A percentile compares a stretch with the other conserved stretches of the same genome.
These are phyloP conservation scores for Spirogloea muscicola DNA, from an alignment of 139 green algal species.

Conservation along the genomic window DNA sequence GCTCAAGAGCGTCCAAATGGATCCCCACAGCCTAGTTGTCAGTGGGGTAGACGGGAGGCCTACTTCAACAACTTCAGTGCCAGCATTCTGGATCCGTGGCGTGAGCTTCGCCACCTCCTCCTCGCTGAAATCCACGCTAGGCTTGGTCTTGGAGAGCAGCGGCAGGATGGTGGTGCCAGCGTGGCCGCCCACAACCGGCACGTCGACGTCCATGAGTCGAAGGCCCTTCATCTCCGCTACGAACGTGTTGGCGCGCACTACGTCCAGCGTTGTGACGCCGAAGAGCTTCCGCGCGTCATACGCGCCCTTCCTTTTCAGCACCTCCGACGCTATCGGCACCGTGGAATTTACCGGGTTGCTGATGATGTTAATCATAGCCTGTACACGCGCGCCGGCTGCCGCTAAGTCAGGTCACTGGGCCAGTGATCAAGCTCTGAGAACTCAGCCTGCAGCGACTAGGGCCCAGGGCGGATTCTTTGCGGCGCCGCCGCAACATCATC, in stretches of 20 bases:
- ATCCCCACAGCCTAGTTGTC: not conserved
- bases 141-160: slow-evolving; percentile 83
- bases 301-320: slow-evolving; percentile 77
- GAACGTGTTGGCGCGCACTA: slow-evolving; percentile 77
- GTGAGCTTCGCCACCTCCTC: slow-evolving; percentile 80
- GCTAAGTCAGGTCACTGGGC: too few species aligned
- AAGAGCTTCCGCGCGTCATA: slow-evolving; percentile 62
- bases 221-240: slow-evolving; percentile 34
- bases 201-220: slow-evolving; percentile 51
- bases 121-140: slow-evolving; percentile 61
- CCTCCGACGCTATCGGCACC: slow-evolving; percentile 91
- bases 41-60: not conserved
- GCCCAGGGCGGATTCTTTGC: too few species aligned
- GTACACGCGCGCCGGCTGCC: too few species aligned
- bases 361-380: slow-evolving; percentile 78
- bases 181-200: slow-evolving; percentile 95
- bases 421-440: too few species aligned
- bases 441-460: too few species aligned
- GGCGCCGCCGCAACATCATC: too few species aligned
- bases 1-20: not conserved
- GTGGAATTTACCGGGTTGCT: slow-evolving; percentile 98
- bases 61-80: slow-evolving; percentile 92
- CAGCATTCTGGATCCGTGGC: slow-evolving; percentile 90
- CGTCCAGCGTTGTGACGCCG: slow-evolving; percentile 76
- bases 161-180: slow-evolving; percentile 96